Conservation (phyloP, 768 basidiomycete genomes). For the Ramaria sp. region DNA sequence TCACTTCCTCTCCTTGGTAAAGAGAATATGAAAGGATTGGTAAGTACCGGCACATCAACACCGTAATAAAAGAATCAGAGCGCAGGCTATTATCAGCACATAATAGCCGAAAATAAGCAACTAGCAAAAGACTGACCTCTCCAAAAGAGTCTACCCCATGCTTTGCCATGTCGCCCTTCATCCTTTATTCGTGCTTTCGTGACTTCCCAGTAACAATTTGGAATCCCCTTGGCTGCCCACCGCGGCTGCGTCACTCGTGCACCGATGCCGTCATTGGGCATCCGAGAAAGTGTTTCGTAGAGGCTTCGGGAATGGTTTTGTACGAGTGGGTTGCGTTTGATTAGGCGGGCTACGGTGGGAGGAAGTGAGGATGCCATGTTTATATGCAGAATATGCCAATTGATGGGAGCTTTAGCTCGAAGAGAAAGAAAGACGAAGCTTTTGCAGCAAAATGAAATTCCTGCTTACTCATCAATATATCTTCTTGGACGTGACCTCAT, state of each 20-base stretch:
- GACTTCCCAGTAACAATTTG: slow-evolving; percentile 62
- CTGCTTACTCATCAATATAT: not conserved
- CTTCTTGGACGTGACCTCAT: not conserved
- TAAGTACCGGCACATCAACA: not conserved
- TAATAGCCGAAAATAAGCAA: not conserved
- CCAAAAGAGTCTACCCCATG: slow-evolving; percentile 75
- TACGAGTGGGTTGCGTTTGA: slow-evolving; percentile 3
- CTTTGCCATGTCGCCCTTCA: slow-evolving; percentile 69
- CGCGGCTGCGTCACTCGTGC: slow-evolving; percentile 59
- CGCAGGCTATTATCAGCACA: not conserved
- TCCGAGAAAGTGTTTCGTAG: slow-evolving; percentile 60
- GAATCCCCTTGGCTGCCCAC: slow-evolving; percentile 60
- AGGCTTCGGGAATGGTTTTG: slow-evolving; percentile 20
- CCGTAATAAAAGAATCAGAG: not conserved
- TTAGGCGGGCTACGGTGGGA: not conserved
- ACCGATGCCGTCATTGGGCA: slow-evolving; percentile 58
- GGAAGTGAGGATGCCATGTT: slow-evolving; percentile 7
- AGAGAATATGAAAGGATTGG: not conserved
- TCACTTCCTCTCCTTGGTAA: not conserved
- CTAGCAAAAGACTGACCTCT: slow-evolving; percentile 39
- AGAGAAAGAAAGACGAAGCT: not conserved
- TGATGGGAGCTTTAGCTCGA: not conserved
- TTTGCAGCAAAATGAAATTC: not conserved
- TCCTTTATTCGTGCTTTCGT: slow-evolving; percentile 62
- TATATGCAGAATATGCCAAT: not conserved